Base-by-base conservation (phyloP, 2,329 filamentous ascomycete species). In the Blastomyces emzantsi region DNA sequence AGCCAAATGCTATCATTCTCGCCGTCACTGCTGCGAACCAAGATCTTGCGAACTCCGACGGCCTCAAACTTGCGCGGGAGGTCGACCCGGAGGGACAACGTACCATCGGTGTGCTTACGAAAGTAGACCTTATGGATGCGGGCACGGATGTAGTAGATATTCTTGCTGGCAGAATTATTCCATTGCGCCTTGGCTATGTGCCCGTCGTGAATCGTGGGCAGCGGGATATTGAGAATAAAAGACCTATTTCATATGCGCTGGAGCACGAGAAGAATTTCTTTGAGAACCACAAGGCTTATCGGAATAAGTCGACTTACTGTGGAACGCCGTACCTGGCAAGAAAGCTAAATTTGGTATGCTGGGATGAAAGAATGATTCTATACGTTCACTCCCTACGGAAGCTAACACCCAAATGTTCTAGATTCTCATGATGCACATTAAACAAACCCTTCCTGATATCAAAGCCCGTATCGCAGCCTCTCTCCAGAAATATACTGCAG, bases 361-460 rank as follows among this genome's bases (percentile, higher is more conserved):
- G 39, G 15, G 15, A 52, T 43, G 47, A 28, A 52, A 28, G 11
- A 25, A 51, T 51, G 13, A 17, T 60, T n/a, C 4, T 51, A 19
- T n/a, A 55, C 3, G 1, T 1, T 15, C 36, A 15, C 33, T 9
- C 62, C 25, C 3, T 55, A 15, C 30, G 36, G 25, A 49, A 49
- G 60, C 64, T 65, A 58, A 66, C 45, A 55, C 65, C 28, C 2
- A 3, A 28, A 22, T 28, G 43, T 30, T 62, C 17, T 72, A 85
- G 83, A 97, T 99, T 73, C 84, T 99, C 70, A 97, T 99, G 93
- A 99, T 99, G 94, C 94, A 99, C 81, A 99, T 99, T 82, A 99
- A 99, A 80, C 93, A 99, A 81, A 99, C 94, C 1, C 85, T 99
- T 17, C 94, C 94, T 51, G 94, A 99, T 74, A 99, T 99, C 82